Base-by-base conservation (phyloP, 176 grass and related monocot species). In the Lolium perenne region DNA sequence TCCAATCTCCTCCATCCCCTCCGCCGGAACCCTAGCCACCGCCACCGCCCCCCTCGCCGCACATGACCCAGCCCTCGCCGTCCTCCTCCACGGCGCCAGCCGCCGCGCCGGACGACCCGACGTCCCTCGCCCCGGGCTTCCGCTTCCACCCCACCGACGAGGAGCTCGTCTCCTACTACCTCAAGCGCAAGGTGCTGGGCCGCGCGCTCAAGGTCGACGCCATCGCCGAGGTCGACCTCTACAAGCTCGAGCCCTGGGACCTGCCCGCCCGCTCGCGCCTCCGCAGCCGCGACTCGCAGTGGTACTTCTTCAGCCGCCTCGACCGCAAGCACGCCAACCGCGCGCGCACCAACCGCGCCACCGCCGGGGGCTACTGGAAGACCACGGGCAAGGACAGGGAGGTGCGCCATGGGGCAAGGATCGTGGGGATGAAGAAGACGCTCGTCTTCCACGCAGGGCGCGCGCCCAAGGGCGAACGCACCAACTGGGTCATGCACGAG, bases 401-500 rank as follows among this genome's bases (percentile, higher is more conserved):
- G 84, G 90, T 98, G 56, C 86, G 84, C 81, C 76, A 93, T 21
- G 92, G 92, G 0, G 8, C 61, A 8, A 79, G 80, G 45, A 9
- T 94, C 21, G 96, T 94, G 1, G 96, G 96, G 47, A 95, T 98
- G 93, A 98, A 98, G 90, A 98, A 95, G 84, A 98, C 96, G 35
- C 93, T 98, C 57, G 96, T 98, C 49, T 98, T 91, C 82, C 96
- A 98, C 78, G 82, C 85, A 7, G 96, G 96, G 0, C 88, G 96
- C 49, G 96, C 96, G 4, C 92, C 96, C 1, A 91, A 86, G 51
- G 96, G 96, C 41, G 87, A 94, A 82, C 91, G 96, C 63, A 95
- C 96, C 47, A 98, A 98, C 87, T 98, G 96, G 96, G 93, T 95
- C 70, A 98, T 98, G 96, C 96, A 98, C 71, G 96, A 98, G 88